Evolutionary conservation across 2,329 filamentous ascomycete genomes (phyloP).

Genomic region (Aspergillus sp.): DNA sequence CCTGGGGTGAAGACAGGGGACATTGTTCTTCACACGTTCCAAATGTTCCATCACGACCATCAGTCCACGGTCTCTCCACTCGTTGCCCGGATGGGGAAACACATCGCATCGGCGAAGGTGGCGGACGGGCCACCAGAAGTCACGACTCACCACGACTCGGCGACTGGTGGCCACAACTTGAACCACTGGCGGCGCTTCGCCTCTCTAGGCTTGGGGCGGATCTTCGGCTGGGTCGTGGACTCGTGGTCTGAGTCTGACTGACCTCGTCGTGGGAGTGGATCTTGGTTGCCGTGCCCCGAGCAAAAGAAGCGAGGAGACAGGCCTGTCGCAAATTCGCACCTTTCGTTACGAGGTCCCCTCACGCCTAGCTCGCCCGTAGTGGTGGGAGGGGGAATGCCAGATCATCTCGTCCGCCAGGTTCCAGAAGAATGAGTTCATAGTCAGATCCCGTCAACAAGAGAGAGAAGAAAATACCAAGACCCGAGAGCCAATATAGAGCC

Average conservation of each 20-base stretch:
- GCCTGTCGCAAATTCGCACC: background rate
- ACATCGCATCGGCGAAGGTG: slow-evolving; percentile 6
- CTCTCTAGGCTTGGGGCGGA: slow-evolving; percentile 7
- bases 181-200: slow-evolving; percentile 19
- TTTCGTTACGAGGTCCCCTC: background rate
- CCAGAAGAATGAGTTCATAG: background rate
- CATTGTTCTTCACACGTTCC: slow-evolving; percentile 12
- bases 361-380: background rate
- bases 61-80: slow-evolving; percentile 12
- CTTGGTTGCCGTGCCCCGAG: slow-evolving; percentile 16
- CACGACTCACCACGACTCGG: background rate
- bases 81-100: slow-evolving; percentile 21
- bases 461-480: slow-evolving; percentile 8
- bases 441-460: background rate
- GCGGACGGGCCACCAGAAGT: slow-evolving; percentile 13
- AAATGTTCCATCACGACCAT: background rate
- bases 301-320: slow-evolving; percentile 2
- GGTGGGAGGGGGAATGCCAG: background rate
- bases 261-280: slow-evolving; percentile 16
- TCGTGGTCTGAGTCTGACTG: slow-evolving; percentile 6
- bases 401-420: background rate
- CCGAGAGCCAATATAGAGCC: slow-evolving; percentile 7
- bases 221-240: background rate
- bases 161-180: background rate
- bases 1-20: background rate